Evolutionary conservation across 1,139 yeast species (phyloP), one percentile per base, ranked within the genome.

Genomic region (Magnusiomyces starmeri): DNA sequence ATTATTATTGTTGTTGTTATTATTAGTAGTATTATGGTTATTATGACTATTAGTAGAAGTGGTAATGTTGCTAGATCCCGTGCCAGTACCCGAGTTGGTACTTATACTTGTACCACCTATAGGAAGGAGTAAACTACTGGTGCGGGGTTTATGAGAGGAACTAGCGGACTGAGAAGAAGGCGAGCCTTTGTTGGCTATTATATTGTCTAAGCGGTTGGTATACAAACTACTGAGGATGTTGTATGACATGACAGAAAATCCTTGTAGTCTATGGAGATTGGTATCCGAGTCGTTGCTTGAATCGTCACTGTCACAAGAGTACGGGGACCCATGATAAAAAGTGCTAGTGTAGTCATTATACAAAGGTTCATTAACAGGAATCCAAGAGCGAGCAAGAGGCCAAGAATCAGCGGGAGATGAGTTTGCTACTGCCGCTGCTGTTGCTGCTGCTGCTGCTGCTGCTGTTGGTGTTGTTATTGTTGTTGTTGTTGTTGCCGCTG

Each of bases 211-310:
- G n/a, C 48, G 43, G 18, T 37, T 25, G 2, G 48, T 16, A 25
- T 46, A 24, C 35, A 46, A 24, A 22, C 29, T 35, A 16, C 48
- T 46, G 6, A 46, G 29, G 25, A 46, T 29, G 26, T 46, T 46
- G 25, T 46, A 46, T 18, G 48, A 46, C 48, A 46, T 46, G 34
- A 46, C 48, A 4, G 48, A 46, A 24, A 46, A 46, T 1, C 48
- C 48, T 9, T 34, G 34, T 2, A 26, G 43, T 3, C 18, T 25
- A 35, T 10, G 45, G 20, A 27, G 14, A 16, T 24, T 42, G 21
- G 27, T 22, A 9, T 14, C 21, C 21, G 3, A 14, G 3, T n/a
- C 14, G 6, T 4, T 22, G 42, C 24, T 16, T 22, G 21, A 25
- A 6, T 26, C 45, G 22, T 18, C 18, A 6, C 18, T 35, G 18